Evolutionary conservation across 2,329 filamentous ascomycete genomes (phyloP), one percentile per base, ranked within the genome.

Genomic region (Calycina herbarum): DNA sequence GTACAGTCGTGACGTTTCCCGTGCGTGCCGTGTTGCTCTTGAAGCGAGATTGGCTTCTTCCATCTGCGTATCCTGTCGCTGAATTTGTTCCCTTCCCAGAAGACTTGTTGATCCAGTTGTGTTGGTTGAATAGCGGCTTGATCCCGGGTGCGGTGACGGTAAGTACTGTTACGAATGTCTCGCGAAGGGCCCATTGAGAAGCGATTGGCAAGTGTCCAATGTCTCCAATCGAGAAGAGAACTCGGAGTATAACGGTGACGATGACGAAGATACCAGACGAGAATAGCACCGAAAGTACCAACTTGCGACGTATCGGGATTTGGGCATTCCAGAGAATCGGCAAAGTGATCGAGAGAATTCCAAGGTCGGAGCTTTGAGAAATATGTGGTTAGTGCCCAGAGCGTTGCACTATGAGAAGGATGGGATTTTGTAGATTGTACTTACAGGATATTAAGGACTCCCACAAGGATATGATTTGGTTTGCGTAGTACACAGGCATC

Each of bases 191-290:
- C 61, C 61, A 63, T 10, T 38, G 35, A 10, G 48, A 27, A 5
- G 61, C 48, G 31, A 31, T 29, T 5, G 48, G 48, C 4, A 63
- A 24, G 20, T 56, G 24, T 4, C 27, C n/a, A 3, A 57, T 57
- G 2, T 15, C 29, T n/a, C 48, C 61, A 4, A 63, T 45, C n/a
- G 61, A 57, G 33, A 57, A 57, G 13, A 57, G 4, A 6, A 56
- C 27, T 35, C 61, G 61, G 7, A 63, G 48, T 11, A 63, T 10
- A 20, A 57, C 61, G 3, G 61, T 57, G n/a, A 57, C 33, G 10
- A 63, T 63, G 45, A 63, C 61, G 48, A 63, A 63, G 27, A 56
- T 57, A 33, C 61, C 61, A 20, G 61, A 63, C 10, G 61, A 57
- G 51, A 63, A 57, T 3, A 63, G 33, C 24, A 56, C 48, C n/a